Base-by-base conservation (phyloP, 352 stramenopile species). In the Phytophthora cactorum region DNA sequence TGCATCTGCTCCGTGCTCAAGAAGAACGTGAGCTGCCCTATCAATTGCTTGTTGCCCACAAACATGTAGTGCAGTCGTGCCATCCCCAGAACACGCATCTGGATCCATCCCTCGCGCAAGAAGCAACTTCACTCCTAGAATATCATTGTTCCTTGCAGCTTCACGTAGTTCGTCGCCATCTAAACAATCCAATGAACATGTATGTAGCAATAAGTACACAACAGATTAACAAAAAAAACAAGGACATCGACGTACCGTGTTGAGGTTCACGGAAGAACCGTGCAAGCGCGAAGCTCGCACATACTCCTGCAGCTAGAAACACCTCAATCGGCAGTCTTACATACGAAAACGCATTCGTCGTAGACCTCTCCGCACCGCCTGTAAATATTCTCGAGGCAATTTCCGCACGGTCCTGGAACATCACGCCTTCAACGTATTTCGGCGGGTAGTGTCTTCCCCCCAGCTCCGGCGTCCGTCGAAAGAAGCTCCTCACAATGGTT, bases 91-190 rank as follows among this genome's bases (percentile, higher is more conserved):
- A 34, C 62, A 72, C 1, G 69, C 74, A 47, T 91, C 78, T 1
- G 81, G 69, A 41, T 82, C 64, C 28, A 90, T 88, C 1, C 86
- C 84, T 32, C 86, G 76, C 17, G 74, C 74, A n/a, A 95, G 73
- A 8, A 90, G 72, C 43, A 75, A 49, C 39, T 88, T 83, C 22
- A 92, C 74, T 31, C 74, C 81, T 41, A 68, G 52, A 55, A 90
- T 73, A 47, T 95, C 84, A 66, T 92, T 89, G 72, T 92, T 93
- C 5, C 85, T 72, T 1, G 73, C 81, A 50, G 87, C 87, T 52
- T 95, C 84, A 25, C 82, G 78, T 4, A 95, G 52, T 66, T 95
- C 79, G 45, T 95, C 85, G 3, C 84, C 87, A 55, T 92, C 87
- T 95, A 71, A 53, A 31, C 25, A 66, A 11, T 17, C 14, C 14